phyloP scores from a whole-genome alignment of 2,329 filamentous ascomycete species.

The Talaromyces sp. region DNA sequence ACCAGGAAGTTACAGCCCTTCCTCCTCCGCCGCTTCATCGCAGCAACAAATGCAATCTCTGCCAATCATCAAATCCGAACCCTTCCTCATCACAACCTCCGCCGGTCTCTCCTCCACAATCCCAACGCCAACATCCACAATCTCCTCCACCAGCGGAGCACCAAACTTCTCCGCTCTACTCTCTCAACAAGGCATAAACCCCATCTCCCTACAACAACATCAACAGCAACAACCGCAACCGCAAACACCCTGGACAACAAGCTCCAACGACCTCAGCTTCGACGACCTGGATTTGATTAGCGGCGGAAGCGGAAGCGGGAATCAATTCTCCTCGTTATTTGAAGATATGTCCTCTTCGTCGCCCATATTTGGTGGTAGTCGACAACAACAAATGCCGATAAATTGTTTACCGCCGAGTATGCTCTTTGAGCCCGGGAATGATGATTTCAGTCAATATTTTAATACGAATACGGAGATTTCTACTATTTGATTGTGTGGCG shows the following conservation, averaged over 20 bases:
- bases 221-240: neutral
- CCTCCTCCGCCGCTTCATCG: constrained; percentile 22
- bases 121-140: constrained; percentile 20
- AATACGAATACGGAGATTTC: constrained; percentile 42
- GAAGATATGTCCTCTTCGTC: constrained; percentile 31
- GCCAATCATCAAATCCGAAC: constrained; percentile 4
- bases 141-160: constrained; percentile 7
- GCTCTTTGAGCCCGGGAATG: constrained; percentile 33
- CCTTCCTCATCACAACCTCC: constrained; percentile 3
- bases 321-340: constrained; percentile 22
- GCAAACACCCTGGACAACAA: constrained; percentile 8
- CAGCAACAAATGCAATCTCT: neutral
- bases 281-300: constrained; percentile 19
- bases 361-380: constrained; percentile 35
- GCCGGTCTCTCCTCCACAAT: neutral
- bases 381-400: constrained; percentile 30
- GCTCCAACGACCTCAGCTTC: constrained; percentile 5
- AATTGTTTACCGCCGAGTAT: constrained; percentile 34
- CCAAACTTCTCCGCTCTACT: constrained; percentile 1
- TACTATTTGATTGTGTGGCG: constrained; percentile 30
- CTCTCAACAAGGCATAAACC: constrained; percentile 39
- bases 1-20: constrained; percentile 39
- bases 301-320: neutral
- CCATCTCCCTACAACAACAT: constrained; percentile 33
- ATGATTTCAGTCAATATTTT: constrained; percentile 43